A percentile compares a stretch with the other conserved stretches of the same genome.
These are phyloP conservation scores for Millerozyma miso DNA, from an alignment of 805 yeast species.

Conservation along the genomic window DNA sequence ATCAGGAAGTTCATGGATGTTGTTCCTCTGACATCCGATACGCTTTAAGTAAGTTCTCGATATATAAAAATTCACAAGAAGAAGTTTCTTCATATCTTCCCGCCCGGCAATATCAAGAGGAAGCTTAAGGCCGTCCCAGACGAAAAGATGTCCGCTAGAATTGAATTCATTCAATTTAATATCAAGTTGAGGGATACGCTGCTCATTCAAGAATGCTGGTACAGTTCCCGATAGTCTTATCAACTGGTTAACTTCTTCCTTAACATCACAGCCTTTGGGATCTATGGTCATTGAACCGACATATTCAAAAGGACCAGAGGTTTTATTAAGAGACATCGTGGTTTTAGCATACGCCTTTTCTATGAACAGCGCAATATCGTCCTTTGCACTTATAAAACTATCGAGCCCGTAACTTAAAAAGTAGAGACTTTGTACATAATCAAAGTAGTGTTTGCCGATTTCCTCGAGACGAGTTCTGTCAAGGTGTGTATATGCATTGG, in stretches of 20 bases:
- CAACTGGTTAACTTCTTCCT: not conserved
- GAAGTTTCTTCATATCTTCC: slow-evolving; percentile 3
- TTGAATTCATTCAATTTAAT: not conserved
- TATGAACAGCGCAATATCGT: slow-evolving; percentile 6
- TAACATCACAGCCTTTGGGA: not conserved
- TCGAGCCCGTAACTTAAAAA: slow-evolving; percentile 10
- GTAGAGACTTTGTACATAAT: slow-evolving; percentile 5
- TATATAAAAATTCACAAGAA: slow-evolving; percentile 10
- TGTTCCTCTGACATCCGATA: not conserved
- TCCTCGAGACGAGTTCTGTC: not conserved
- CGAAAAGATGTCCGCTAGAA: not conserved
- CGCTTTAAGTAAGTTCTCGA: slow-evolving; percentile 11
- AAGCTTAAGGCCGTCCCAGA: not conserved
- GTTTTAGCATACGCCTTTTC: not conserved
- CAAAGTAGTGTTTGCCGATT: slow-evolving; percentile 6
- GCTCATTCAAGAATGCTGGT: not conserved
- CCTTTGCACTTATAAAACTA: slow-evolving; percentile 8
- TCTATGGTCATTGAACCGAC: not conserved
- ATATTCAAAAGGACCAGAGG: slow-evolving; percentile 1
- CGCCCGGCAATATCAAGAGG: not conserved
- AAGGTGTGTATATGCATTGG: not conserved
- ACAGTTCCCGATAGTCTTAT: not conserved
- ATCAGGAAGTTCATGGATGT: slow-evolving; percentile 8
- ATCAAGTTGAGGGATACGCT: not conserved
- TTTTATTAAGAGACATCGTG: not conserved